These are phyloP conservation scores for Venturia aucupariae DNA, from an alignment of 2,329 filamentous ascomycete species.

Conservation along the genomic window DNA sequence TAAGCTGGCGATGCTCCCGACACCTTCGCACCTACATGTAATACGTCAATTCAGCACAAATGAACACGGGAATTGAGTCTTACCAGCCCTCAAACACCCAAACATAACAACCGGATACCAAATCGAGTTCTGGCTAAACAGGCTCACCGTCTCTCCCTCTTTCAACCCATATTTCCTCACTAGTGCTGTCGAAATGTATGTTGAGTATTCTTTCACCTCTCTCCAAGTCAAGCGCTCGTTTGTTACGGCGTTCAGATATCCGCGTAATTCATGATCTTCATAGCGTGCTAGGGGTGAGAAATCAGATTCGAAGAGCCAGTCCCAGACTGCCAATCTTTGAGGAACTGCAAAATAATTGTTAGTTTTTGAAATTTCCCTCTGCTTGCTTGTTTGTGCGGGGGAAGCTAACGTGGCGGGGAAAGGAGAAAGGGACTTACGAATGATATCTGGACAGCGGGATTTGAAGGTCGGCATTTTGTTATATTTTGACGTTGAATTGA, in stretches of 20 bases:
- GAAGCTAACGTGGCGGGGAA: neutral
- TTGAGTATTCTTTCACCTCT: constrained; percentile 49
- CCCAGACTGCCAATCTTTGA: constrained; percentile 47
- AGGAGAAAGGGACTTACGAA: neutral
- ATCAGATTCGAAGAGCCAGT: constrained; percentile 51
- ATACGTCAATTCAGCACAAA: neutral
- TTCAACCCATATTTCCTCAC: constrained; percentile 46
- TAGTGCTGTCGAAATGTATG: constrained; percentile 51
- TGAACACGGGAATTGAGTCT: neutral
- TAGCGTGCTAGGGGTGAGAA: constrained; percentile 40
- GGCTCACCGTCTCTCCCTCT: constrained; percentile 46
- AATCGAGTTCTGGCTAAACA: constrained; percentile 57
- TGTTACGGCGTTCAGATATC: constrained; percentile 50
- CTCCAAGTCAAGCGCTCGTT: constrained; percentile 49
- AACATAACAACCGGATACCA: constrained; percentile 59
- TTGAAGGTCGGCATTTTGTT: constrained; percentile 13
- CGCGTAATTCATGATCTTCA: constrained; percentile 34
- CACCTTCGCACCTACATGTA: constrained; percentile 40
- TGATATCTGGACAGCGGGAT: constrained; percentile 7
- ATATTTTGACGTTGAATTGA: no score
- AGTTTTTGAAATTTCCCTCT: neutral
- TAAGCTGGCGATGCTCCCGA: constrained; percentile 57
- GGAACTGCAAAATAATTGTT: constrained; percentile 37
- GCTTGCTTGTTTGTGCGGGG: neutral
- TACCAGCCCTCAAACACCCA: constrained; percentile 42